Conservation (phyloP, 176 grass and related monocot genomes). For the Juncus inflexus region DNA sequence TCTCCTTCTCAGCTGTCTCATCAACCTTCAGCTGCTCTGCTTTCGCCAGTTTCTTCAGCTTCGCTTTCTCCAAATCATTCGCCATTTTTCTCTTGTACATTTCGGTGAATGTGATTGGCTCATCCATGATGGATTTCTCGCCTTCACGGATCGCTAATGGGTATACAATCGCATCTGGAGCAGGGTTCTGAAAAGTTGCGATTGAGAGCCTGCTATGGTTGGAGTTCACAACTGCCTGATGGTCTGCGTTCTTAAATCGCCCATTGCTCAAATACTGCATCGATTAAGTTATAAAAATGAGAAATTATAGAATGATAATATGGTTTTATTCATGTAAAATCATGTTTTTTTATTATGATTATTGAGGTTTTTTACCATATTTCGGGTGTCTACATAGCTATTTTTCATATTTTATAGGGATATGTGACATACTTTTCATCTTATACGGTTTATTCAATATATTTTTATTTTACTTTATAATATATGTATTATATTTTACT, state of each 20-base stretch:
- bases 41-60: conserved; percentile 73
- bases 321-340: no score
- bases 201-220: conserved; percentile 64
- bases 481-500: no score
- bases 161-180: conserved; percentile 65
- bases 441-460: no score
- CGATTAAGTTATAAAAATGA: not conserved
- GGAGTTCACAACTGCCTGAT: conserved; percentile 90
- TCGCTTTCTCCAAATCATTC: conserved; percentile 57
- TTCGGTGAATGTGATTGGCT: conserved; percentile 75
- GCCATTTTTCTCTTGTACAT: conserved; percentile 91
- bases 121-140: conserved; percentile 60
- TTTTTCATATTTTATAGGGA: no score
- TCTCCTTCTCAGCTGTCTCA: conserved; percentile 4
- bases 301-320: not conserved
- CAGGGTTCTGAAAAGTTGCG: conserved; percentile 91
- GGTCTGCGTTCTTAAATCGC: conserved; percentile 88
- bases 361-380: no score
- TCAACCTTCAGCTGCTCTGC: conserved; percentile 20
- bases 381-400: no score
- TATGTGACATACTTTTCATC: no score
- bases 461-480: no score
- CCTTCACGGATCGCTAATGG: conserved; percentile 72
- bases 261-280: conserved; percentile 81
- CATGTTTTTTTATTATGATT: no score